Base-by-base conservation (phyloP, 495 filamentous ascomycete genomes). In the Penicillium coffeae region DNA sequence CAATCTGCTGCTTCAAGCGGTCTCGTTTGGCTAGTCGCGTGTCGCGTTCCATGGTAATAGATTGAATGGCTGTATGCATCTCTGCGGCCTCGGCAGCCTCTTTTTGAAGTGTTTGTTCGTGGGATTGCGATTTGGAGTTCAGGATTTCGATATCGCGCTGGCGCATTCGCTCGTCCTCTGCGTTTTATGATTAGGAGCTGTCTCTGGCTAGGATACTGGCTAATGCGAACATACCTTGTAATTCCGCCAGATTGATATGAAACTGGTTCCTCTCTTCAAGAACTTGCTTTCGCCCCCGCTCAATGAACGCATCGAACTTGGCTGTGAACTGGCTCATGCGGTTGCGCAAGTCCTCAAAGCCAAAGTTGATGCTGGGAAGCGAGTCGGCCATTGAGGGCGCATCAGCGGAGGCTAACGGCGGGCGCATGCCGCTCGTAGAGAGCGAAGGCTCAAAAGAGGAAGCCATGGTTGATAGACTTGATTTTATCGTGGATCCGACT, bases 201-300 rank as follows among this genome's bases (percentile, higher is more conserved):
- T 33, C 19, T 10, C 32, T 13, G 5, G 21, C 16, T 15, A 21
- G 27, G 9, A 34, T 8, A 25, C 9, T 30, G 13, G 22, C 8
- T 21, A n/a, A 15, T 10, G 19, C 22, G 6, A 38, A 22, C 72
- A 46, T 74, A 93, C 91, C 91, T 73, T 95, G 88, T 15, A 94
- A 67, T 61, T 97, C 92, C 15, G 88, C 85, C 38, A 96, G 71
- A 55, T 87, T 94, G 72, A 90, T 88, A 42, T 85, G 83, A 69
- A 96, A 97, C 50, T 94, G 84, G 64, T 96, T 97, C 54, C 89
- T 79, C 65, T 98, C 92, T 48, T 95, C 90, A 12, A 96, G 68
- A 6, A 97, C 87, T 40, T 86, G 83, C 69, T 90, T 93, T 14
- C 90, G 81, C 3, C 90, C 89, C 47, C 85, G 81, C 52, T 95